Evolutionary conservation across 1,284 basidiomycete species (phyloP), one percentile per base, ranked within the genome.

Genomic region (Austroboletus rostrupii): DNA sequence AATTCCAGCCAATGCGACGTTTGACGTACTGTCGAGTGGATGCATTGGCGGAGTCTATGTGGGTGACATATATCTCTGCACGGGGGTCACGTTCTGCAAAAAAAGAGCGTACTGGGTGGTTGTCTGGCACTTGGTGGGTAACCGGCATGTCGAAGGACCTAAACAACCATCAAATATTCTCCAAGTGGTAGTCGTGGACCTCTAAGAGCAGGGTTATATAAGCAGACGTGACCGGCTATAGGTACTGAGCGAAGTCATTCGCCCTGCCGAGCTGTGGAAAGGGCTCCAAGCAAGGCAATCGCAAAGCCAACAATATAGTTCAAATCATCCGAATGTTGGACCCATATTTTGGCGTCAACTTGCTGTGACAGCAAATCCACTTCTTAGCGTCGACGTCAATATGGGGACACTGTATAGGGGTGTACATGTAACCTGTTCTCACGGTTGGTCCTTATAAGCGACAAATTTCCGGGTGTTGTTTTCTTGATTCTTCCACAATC

Each of bases 401-500:
- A 14, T 3, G 13, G 3, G 36, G 36, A 7, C 11, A 17, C 19
- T 28, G 23, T 26, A 26, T 8, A 45, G 47, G 23, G 40, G 43
- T 26, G 41, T 39, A 44, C 19, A 60, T 5, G 40, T 64, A 58
- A 64, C 49, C 1, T 0, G 10, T 50, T 68, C 61, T 47, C 62
- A 66, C 59, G 49, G 43, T 0, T n/a, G 1, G 0, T 11, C 4
- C 9, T 1, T 12, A 0, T 41, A 17, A 59, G 60, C 55, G 53
- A 47, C 11, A 11, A 3, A 9, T 13, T 6, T 39, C 44, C 45
- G 39, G 4, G 3, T 0, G 3, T 7, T n/a, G 1, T 53, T 49
- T 41, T 52, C 42, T 61, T n/a, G 70, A 75, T 75, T 70, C 74
- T 76, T 75, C 73, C 73, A 75, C 73, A 66, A 75, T 77, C 75